Evolutionary conservation across 371 early-diverging fungal species (phyloP).

Genomic region (Actinomortierella ambigua): DNA sequence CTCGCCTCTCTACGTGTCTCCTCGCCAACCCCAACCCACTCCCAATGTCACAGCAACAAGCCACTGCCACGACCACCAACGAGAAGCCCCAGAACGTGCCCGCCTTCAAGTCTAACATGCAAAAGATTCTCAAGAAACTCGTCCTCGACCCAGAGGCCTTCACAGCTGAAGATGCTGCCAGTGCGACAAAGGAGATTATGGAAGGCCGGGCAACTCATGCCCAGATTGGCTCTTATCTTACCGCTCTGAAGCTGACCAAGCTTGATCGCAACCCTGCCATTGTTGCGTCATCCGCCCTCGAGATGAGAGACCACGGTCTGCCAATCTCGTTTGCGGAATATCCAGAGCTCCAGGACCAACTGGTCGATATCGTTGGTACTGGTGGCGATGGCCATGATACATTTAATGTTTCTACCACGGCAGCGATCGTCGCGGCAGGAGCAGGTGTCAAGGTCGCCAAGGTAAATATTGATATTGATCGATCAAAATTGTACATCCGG

Average conservation of each 20-base stretch:
- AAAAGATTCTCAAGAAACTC: slow-evolving; percentile 64
- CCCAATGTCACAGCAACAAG: too few relatives aligned
- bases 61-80: background rate
- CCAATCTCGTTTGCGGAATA: slow-evolving; percentile 54
- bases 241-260: slow-evolving; percentile 70
- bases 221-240: slow-evolving; percentile 88
- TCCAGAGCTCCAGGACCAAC: slow-evolving; percentile 49
- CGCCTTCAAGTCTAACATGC: slow-evolving; percentile 47
- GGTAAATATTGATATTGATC: too few relatives aligned
- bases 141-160: slow-evolving; percentile 67
- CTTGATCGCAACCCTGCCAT: slow-evolving; percentile 78
- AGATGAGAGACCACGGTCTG: slow-evolving; percentile 67
- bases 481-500: too few relatives aligned
- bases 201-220: slow-evolving; percentile 72
- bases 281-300: slow-evolving; percentile 78
- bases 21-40: too few relatives aligned
- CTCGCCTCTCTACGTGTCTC: too few relatives aligned
- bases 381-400: slow-evolving; percentile 98
- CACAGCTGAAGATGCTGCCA: slow-evolving; percentile 66
- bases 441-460: slow-evolving; percentile 94
- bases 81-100: slow-evolving; percentile 24
- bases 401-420: slow-evolving; percentile 94
- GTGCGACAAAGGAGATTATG: slow-evolving; percentile 79
- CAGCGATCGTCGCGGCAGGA: slow-evolving; percentile 91
- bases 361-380: slow-evolving; percentile 96